A percentile compares a stretch with the other conserved stretches of the same genome.
Evolutionary conservation across 2,329 filamentous ascomycete species (phyloP).

Genomic region (Colletotrichum limetticola): DNA sequence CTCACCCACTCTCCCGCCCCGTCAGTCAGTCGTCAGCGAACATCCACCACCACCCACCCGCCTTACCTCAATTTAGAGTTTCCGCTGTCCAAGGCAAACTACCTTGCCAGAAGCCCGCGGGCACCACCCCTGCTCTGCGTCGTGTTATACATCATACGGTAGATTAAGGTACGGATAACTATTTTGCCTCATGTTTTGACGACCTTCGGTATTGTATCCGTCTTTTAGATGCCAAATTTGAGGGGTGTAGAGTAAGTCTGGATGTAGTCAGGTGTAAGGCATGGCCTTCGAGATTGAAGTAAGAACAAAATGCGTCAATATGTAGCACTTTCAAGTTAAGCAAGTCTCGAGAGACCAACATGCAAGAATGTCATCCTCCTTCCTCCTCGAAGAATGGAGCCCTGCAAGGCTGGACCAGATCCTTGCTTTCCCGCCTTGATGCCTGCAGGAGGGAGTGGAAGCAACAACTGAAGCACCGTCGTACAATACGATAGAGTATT

Average conservation of each 20-base stretch:
- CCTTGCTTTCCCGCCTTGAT: slow-evolving; percentile 4
- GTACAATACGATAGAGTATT: not conserved
- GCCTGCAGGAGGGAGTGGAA: slow-evolving; percentile 4
- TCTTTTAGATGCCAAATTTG: not conserved
- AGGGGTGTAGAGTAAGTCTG: not conserved
- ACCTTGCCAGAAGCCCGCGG: not conserved
- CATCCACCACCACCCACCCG: too few species aligned
- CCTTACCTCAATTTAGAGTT: slow-evolving; percentile 10
- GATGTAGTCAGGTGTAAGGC: not conserved
- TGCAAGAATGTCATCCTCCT: not conserved
- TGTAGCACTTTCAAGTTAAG: not conserved
- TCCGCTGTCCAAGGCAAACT: not conserved
- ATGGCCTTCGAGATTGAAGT: not conserved
- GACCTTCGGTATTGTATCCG: not conserved
- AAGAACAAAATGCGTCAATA: not conserved
- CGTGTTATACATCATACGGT: not conserved
- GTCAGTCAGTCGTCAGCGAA: not conserved
- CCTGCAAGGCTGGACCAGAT: slow-evolving; percentile 6
- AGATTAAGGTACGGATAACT: too few species aligned
- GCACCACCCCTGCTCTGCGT: not conserved
- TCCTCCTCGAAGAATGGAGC: not conserved
- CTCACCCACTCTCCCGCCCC: not conserved
- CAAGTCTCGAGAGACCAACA: not conserved
- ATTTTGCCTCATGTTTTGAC: not conserved
- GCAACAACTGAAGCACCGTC: not conserved